Base-by-base conservation (phyloP, 2,329 filamentous ascomycete genomes). In the Aspergillus sp. region DNA sequence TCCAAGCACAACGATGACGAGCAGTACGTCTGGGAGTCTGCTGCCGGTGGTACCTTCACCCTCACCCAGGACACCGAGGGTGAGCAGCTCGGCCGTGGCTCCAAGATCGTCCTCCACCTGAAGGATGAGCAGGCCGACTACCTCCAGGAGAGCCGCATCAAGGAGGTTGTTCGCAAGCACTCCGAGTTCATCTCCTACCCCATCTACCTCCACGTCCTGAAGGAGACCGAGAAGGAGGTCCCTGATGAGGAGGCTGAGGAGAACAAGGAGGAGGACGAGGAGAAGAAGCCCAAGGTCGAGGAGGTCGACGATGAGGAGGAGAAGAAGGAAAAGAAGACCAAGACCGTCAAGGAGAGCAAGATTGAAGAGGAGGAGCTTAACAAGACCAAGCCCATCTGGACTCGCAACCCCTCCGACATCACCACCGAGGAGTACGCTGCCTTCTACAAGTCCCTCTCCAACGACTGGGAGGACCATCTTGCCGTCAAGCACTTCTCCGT, bases 151-250 rank as follows among this genome's bases (percentile, higher is more conserved):
- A 81, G 81, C 81, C 93, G 91, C 82, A 86, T 98, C 81, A 98
- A 98, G 88, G 93, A 98, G 82, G 91, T 98, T 58, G 90, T 98
- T 81, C 97, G 97, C 90, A 98, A 98, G 88, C 93, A 98, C 87
- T 97, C 93, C 69, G 93, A 98, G 80, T 98, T 98, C 83, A 98
- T 98, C 80, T 97, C 93, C 40, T 98, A 98, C 83, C 93, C 93
- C 68, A 98, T 98, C 86, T 98, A 96, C 83, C 91, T 98, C 59
- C 93, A 98, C 79, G 90, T 98, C 67, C 76, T 87, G 72, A 98
- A 98, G 87, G 93, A 98, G 88, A 90, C 85, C 57, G 93, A 98
- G 88, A 96, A 82, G 65, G 93, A 98, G 81, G 90, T 97, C 53
- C 91, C 91, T 54, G 93, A 97, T 69, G 91, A 97, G 80, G 90